Base-by-base conservation (phyloP, 345 rosid species). In the Eucalyptus curtisii region DNA sequence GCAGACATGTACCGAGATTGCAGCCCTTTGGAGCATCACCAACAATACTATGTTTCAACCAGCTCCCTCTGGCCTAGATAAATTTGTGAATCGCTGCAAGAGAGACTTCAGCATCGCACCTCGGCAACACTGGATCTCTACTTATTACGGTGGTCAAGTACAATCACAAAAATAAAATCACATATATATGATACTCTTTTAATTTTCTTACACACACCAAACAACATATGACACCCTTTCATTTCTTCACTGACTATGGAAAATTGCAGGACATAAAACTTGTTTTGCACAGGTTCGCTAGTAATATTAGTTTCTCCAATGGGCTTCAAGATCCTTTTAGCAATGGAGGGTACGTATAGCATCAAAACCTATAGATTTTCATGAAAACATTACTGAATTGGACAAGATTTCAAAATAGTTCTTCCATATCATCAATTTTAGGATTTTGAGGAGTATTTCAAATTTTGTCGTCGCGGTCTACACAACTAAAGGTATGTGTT, bases 61-160 rank as follows among this genome's bases (percentile, higher is more conserved):
- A 66, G 71, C 33, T 30, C 71, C 37, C 37, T 30, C 37, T 15
- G 49, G 89, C 45, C 86, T 91, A 50, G 57, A n/a, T 27, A 7
- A 3, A 5, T 93, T 53, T 86, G 9, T 30, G 7, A 7, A 76
- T 5, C 0, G 66, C 0, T 94, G 96, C 93, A 87, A 10, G 25
- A 5, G 8, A 17, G 0, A 0, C 2, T 95, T 86, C 9, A 91
- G 92, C 5, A 1, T 61, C 64, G 47, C 90, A 33, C 93, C 96
- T 89, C 91, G 94, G 11, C 93, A 94, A 30, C 93, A 92, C 24
- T 61, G 95, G 95, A 76, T 92, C 85, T 91, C 96, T 13, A 87
- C 96, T 13, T 93, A 94, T 59, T 94, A 91, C 30, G 94, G 95
- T 86, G 95, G 94, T 71, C 91, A 92, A 86, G 97, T 93, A 90